A percentile compares a stretch with the other conserved stretches of the same genome.
phyloP scores from a whole-genome alignment of 371 early-diverging fungal species.

The Entomophthora muscae region DNA sequence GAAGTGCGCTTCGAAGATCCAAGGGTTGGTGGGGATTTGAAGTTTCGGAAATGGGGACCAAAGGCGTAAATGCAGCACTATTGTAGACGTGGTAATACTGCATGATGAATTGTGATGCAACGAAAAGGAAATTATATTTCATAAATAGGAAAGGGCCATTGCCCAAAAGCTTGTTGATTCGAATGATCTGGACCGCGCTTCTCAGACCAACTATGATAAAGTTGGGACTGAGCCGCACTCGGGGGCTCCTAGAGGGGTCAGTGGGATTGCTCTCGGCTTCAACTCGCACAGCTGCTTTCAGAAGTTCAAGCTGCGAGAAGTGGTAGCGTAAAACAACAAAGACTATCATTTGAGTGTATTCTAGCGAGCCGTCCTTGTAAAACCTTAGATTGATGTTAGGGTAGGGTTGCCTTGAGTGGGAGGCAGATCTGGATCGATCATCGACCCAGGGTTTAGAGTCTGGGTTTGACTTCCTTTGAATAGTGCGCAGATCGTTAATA shows the following conservation, averaged over 20 bases:
- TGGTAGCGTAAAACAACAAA: neutral
- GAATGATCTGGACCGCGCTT: neutral
- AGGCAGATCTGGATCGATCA: neutral
- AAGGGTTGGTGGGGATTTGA: neutral
- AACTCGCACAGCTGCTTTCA: neutral
- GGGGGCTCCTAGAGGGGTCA: neutral
- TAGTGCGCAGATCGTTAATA: neutral
- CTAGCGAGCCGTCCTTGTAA: neutral
- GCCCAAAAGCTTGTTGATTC: neutral
- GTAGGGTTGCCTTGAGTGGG: neutral
- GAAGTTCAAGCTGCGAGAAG: neutral
- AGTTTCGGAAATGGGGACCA: neutral
- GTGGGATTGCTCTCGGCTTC: neutral
- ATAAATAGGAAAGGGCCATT: neutral
- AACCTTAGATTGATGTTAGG: neutral
- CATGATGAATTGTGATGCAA: neutral
- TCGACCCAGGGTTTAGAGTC: neutral
- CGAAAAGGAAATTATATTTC: neutral
- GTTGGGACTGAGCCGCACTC: neutral
- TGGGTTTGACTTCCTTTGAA: neutral
- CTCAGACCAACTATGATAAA: neutral
- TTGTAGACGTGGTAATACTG: neutral
- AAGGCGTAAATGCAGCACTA: neutral
- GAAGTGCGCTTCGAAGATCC: neutral
- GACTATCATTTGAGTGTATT: neutral